Base-by-base conservation (phyloP, 1,284 basidiomycete genomes). In the Ganoderma multipileum region DNA sequence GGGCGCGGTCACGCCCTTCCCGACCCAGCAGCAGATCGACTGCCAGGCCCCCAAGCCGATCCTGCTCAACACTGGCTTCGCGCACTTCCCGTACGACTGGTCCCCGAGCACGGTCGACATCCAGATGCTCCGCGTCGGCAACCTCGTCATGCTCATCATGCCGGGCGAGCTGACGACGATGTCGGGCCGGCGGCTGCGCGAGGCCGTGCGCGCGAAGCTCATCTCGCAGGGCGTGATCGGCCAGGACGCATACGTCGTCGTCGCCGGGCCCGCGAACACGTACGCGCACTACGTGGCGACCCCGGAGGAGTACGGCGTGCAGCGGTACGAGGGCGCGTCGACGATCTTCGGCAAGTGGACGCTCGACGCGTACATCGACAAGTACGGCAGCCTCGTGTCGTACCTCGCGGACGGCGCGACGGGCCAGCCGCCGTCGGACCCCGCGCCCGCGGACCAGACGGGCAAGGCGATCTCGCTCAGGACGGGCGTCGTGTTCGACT, bases 21-120 rank as follows among this genome's bases (percentile, higher is more conserved):
- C 92, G 0, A 83, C 83, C 28, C 78, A 82, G 64, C 85, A 86
- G 65, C 92, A 95, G 76, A 82, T 85, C 67, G 87, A 85, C 18
- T 95, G 94, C 78, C 94, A 95, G 66, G 79, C 82, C 73, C 93
- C 93, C n/a, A 95, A 95, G 79, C 91, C 93, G 5, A 91, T 95
- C 74, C 80, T 95, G 28, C 81, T 94, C 38, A 91, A 94, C 76
- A 89, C 88, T 42, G 92, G 91, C 52, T 88, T 84, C 74, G 90
- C 91, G 3, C 82, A 88, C 70, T 74, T 76, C 14, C 93, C 93
- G 11, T 95, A 95, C 77, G 84, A 88, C 68, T 95, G 94, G 94
- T 86, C 91, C 2, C 91, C 92, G 0, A 86, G 84, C 74, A 91
- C 88, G 0, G 93, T 95, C 59, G 89, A 94, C 77, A 85, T 93